A percentile compares a stretch with the other conserved stretches of the same genome.
phyloP scores from a whole-genome alignment of 257 asterid species.

The Capsicum rhomboideum region DNA sequence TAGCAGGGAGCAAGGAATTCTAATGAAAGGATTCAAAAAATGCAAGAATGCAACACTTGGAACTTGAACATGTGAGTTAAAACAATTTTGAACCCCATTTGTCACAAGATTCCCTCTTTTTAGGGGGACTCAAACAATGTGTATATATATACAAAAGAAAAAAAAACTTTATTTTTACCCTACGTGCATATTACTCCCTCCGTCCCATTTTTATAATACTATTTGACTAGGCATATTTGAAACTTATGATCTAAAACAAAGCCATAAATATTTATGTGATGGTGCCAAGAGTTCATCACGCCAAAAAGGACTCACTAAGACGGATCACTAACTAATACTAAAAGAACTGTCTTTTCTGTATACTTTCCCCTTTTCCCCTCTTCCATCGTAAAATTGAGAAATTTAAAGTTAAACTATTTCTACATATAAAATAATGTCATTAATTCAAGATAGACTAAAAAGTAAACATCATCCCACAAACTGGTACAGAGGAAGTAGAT shows the following conservation, averaged over 20 bases:
- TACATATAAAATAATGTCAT: too few species aligned
- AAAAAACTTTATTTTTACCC: too few species aligned
- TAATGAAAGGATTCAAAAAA: background rate
- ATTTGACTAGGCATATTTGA: background rate
- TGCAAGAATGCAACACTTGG: background rate
- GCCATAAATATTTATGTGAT: background rate
- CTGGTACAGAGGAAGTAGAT: too few species aligned
- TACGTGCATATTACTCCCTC: too few species aligned
- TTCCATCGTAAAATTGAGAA: too few species aligned
- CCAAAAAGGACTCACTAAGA: background rate
- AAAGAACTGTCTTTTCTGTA: too few species aligned
- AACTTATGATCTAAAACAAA: background rate
- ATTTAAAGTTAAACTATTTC: too few species aligned
- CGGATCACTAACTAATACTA: too few species aligned
- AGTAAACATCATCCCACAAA: too few species aligned
- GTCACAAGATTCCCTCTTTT: background rate
- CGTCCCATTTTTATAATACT: background rate
- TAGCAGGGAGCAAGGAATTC: background rate
- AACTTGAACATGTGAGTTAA: background rate
- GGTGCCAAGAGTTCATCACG: background rate
- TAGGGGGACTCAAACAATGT: background rate
- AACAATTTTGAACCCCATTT: background rate
- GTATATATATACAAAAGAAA: background rate
- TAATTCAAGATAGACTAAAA: too few species aligned
- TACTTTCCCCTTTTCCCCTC: too few species aligned